Base-by-base conservation (phyloP, 805 yeast genomes). In the Nematodospora valgi region DNA sequence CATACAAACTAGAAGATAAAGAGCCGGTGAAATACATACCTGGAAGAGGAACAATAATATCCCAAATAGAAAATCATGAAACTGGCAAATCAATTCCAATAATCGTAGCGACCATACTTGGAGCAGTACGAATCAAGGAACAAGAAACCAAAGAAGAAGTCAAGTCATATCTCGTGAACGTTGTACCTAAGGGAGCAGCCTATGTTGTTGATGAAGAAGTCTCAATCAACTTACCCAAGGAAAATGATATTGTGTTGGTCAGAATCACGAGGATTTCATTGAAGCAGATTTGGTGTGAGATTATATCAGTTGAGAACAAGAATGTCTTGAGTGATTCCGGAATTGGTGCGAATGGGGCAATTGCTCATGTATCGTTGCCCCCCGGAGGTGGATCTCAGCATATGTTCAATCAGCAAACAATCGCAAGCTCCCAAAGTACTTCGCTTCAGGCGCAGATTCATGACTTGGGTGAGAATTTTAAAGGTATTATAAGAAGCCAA, bases 401-500 rank as follows among this genome's bases (percentile, higher is more conserved):
- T 40, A 19, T 20, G 11, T 38, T 38, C 20, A 45, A 48, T 12
- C 19, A 32, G 18, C 57, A 52, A 12, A 51, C 66, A 5, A 50
- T 63, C 6, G 72, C 72, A 3, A 54, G 64, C 12, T 47, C 59
- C 11, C 70, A 78, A 32, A 68, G 74, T 27, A 47, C 63, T 1
- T 37, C 52, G 34, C 27, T 55, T 7, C 59, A 51, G 24, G 67
- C 67, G 3, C 51, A 51, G 35, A 71, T 85, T 2, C 64, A 75
- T 17, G 95, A 86, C 48, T 60, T 84, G 22, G 96, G 96, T 2
- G 96, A 89, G 51, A 84, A 84, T 15, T 89, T 85, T 63, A 86
- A 83, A 49, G 98, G 94, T 0, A 70, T 87, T 6, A 81, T 89
- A 30, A 68, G 98, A 49, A 69, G 84, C 2, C 95, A 87, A 58